These are phyloP conservation scores for Eucalyptus sp. DNA, from an alignment of 345 rosid genomes.

Conservation along the genomic window DNA sequence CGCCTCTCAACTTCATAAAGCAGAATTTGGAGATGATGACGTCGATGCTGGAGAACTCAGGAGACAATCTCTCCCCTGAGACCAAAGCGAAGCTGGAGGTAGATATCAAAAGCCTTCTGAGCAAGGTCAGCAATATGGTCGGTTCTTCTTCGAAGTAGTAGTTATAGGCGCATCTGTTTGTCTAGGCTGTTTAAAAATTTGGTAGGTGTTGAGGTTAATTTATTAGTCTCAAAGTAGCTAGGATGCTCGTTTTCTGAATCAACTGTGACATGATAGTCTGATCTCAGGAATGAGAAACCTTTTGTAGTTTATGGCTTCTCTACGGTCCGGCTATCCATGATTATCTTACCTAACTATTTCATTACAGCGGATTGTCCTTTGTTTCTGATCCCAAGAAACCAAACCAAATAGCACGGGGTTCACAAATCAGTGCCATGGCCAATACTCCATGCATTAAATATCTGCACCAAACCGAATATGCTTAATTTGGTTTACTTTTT, in stretches of 20 bases:
- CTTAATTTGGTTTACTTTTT: not conserved
- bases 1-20: conserved; percentile 60
- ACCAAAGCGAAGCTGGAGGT: conserved; percentile 58
- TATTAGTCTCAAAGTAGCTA: not conserved
- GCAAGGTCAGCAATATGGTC: conserved; percentile 59
- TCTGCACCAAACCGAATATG: not conserved
- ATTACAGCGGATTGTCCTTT: not conserved
- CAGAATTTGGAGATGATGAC: conserved; percentile 91
- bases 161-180: not conserved
- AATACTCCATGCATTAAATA: not conserved
- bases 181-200: not conserved
- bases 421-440: not conserved
- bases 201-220: not conserved
- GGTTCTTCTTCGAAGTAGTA: conserved; percentile 19
- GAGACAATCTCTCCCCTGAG: conserved; percentile 71
- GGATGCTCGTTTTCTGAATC: not conserved
- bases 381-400: not conserved
- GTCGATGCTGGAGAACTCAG: conserved; percentile 67
- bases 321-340: not conserved
- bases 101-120: conserved; percentile 65
- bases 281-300: not conserved
- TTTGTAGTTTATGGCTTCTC: not conserved
- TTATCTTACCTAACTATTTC: not conserved
- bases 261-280: not conserved
- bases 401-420: not conserved